Conservation (phyloP, 1,284 basidiomycete species). For the Tetrapyrgos nigripes region DNA sequence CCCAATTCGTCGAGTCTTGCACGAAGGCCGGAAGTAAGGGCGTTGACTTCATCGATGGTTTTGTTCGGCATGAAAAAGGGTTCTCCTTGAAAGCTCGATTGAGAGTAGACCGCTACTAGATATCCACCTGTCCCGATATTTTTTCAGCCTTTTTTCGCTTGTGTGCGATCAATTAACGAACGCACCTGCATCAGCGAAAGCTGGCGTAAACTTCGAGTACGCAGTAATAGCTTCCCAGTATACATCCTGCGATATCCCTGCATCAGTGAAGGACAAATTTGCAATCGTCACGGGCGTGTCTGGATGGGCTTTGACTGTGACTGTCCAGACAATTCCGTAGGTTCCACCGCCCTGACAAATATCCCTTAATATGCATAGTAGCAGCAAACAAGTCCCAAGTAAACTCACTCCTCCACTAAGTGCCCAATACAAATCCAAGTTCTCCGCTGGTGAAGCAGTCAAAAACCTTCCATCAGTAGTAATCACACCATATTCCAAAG, state of each 20-base stretch:
- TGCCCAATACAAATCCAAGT: conserved; percentile 25
- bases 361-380: neutral
- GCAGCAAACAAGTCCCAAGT: neutral
- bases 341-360: conserved; percentile 23
- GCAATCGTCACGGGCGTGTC: conserved; percentile 18
- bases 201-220: neutral
- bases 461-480: conserved; percentile 20
- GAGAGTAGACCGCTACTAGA: neutral
- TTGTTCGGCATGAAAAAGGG: conserved; percentile 10
- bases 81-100: neutral
- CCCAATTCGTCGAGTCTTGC: conserved; percentile 3
- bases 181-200: neutral
- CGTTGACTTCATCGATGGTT: neutral
- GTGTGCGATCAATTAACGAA: neutral
- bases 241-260: conserved; percentile 12
- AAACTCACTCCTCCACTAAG: conserved; percentile 23
- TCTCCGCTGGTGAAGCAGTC: conserved; percentile 22
- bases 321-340: conserved; percentile 25
- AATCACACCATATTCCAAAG: conserved; percentile 29
- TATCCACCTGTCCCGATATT: neutral
- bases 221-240: conserved; percentile 21
- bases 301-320: conserved; percentile 22
- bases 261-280: conserved; percentile 12
- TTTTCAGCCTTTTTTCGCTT: neutral
- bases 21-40: neutral